Base-by-base conservation (phyloP, 352 stramenopile genomes). In the Phytophthora pseudosyringae region DNA sequence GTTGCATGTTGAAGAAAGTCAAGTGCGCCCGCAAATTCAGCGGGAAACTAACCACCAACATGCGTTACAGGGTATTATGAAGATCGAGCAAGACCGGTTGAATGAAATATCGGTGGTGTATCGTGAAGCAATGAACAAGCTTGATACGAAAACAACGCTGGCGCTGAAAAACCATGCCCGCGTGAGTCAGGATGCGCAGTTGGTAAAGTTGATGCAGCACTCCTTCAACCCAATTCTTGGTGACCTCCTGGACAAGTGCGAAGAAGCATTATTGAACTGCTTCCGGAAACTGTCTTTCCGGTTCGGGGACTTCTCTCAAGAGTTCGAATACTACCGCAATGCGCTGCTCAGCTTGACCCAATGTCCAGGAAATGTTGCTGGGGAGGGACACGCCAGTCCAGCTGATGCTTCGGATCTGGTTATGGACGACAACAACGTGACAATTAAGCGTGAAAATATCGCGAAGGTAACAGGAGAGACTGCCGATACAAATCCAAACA, bases 281-380 rank as follows among this genome's bases (percentile, higher is more conserved):
- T 81, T 93, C 38, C 71, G 64, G 15, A 89, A 86, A 56, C 49
- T 95, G 28, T 78, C 80, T 2, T 44, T 68, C 13, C 85, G 87
- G 4, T 91, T 90, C 32, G 76, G 83, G 28, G 83, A 93, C 32
- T 94, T 95, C 45, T 70, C 78, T 41, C 71, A 90, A 51, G 87
- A 95, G 40, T 95, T 91, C 33, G 75, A 83, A 26, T 94, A 95
- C 63, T 95, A 95, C 33, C 78, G 73, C 12, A 79, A 76, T 39
- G 82, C 81, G 12, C 47, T 95, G 29, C 59, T 84, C 26, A 78
- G 62, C 31, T 73, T 94, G 12, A 75, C 67, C 9, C 66, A 74
- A 21, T 56, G 55, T 25, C n/a, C 45, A 48, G 41, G 21, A 15
- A 48, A 67, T 9, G 16, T 60, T 38, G 55, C 40, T 4, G 64